These are phyloP conservation scores for Saccharum hybrid DNA, from an alignment of 202 grass and related monocot species.

Conservation along the genomic window DNA sequence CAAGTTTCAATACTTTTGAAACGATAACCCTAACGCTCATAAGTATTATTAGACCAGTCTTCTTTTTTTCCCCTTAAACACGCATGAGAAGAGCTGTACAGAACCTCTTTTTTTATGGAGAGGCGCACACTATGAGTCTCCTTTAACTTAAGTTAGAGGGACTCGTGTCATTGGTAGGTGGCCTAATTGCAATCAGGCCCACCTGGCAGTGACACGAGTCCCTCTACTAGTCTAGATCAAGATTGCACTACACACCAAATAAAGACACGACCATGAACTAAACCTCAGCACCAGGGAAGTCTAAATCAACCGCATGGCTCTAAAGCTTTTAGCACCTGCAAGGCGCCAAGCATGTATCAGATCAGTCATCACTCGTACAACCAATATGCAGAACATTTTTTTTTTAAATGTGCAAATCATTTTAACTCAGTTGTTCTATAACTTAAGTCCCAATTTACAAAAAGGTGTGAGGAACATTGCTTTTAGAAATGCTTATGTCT, in stretches of 20 bases:
- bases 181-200: not conserved
- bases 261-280: not conserved
- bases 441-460: not conserved
- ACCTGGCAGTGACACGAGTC: not conserved
- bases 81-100: not conserved
- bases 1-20: constrained; percentile 8
- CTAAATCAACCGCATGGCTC: not conserved
- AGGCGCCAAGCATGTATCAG: not conserved
- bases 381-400: not conserved
- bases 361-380: not conserved
- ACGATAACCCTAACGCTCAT: not conserved
- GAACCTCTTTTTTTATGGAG: not conserved
- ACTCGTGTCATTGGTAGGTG: not conserved
- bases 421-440: not conserved
- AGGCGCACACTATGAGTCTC: not conserved
- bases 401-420: not conserved
- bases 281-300: not conserved
- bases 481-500: not conserved
- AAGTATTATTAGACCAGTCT: not conserved
- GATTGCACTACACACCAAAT: not conserved
- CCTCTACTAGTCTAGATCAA: not conserved
- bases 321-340: not conserved
- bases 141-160: no score
- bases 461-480: not conserved
- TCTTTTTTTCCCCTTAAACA: not conserved